These are phyloP conservation scores for Chlorella ohadii DNA, from an alignment of 139 green algal genomes.

Conservation along the genomic window DNA sequence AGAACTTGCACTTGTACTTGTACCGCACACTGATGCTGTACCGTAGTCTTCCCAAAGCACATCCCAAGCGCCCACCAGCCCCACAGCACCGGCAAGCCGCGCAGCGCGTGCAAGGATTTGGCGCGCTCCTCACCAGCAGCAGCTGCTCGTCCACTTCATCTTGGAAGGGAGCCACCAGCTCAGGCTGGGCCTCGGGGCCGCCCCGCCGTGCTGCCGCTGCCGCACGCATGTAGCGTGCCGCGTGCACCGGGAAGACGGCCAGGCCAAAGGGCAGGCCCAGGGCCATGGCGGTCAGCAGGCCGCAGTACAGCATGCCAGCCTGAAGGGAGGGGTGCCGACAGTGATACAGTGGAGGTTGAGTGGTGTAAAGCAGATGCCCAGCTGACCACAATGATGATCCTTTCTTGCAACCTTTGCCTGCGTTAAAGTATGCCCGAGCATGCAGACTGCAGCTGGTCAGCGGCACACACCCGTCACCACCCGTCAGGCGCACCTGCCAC, in stretches of 20 bases:
- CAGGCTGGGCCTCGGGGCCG: background rate
- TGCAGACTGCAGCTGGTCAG: too few relatives aligned
- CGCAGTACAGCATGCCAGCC: background rate
- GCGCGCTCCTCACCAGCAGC: background rate
- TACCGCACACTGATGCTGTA: too few relatives aligned
- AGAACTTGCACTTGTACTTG: too few relatives aligned
- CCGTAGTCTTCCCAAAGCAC: too few relatives aligned
- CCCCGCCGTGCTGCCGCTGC: background rate
- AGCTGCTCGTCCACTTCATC: background rate
- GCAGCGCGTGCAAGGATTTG: too few relatives aligned
- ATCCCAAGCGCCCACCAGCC: too few relatives aligned
- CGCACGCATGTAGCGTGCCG: background rate
- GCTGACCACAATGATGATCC: too few relatives aligned
- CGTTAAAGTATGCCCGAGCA: too few relatives aligned
- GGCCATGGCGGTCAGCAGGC: background rate
- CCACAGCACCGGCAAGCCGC: background rate
- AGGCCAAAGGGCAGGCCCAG: conserved; percentile 12
- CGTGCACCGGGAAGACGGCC: conserved; percentile 2
- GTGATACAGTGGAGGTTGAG: background rate
- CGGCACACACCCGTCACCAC: too few relatives aligned
- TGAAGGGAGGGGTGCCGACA: background rate
- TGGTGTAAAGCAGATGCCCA: too few relatives aligned
- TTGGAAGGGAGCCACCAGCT: too few relatives aligned
- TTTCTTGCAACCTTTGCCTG: too few relatives aligned
- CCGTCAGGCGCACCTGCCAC: conserved; percentile 15